These are phyloP conservation scores for Tanozyma kutaoensis DNA, from an alignment of 805 yeast genomes.

Conservation along the genomic window DNA sequence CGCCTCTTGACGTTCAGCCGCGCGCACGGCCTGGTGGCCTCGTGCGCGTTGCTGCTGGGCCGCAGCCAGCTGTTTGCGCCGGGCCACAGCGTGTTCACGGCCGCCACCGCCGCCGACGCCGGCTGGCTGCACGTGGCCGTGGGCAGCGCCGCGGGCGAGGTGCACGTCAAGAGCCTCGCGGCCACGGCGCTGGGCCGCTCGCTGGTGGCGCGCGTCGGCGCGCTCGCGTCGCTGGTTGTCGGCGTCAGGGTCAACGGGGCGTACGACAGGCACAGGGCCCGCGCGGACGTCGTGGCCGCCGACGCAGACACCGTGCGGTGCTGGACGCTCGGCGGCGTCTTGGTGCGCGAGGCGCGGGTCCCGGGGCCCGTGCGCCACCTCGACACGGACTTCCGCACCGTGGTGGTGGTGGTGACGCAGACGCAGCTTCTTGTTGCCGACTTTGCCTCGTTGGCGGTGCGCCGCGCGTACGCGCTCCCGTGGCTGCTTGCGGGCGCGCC, in stretches of 20 bases:
- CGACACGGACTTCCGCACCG: slow-evolving; percentile 13
- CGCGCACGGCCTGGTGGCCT: slow-evolving; percentile 14
- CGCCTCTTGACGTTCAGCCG: slow-evolving; percentile 15
- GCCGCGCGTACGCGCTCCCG: slow-evolving; percentile 6
- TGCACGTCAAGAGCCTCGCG: slow-evolving; percentile 18
- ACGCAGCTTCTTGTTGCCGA: slow-evolving; percentile 8
- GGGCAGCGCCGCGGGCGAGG: slow-evolving; percentile 14
- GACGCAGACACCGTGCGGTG: slow-evolving; percentile 6
- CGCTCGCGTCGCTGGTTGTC: no score
- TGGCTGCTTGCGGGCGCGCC: slow-evolving; percentile 4
- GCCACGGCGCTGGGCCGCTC: slow-evolving; percentile 15
- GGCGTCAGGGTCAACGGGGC: no score
- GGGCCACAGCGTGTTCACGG: slow-evolving; percentile 10
- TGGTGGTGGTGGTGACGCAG: slow-evolving; percentile 10
- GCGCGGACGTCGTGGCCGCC: slow-evolving; percentile 14
- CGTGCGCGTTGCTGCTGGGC: slow-evolving; percentile 20
- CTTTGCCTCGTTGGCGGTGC: slow-evolving; percentile 3
- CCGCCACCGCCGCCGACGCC: slow-evolving; percentile 9
- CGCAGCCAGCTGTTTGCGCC: slow-evolving; percentile 25
- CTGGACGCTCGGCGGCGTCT: slow-evolving; percentile 11
- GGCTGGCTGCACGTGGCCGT: slow-evolving; percentile 20
- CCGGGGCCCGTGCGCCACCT: slow-evolving; percentile 1
- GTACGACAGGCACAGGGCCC: slow-evolving; percentile 11
- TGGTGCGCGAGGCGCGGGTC: slow-evolving; percentile 1
- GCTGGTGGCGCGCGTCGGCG: no score